These are phyloP conservation scores for Dimargaris xerosporica DNA, from an alignment of 192 early-diverging fungal species.

Conservation along the genomic window DNA sequence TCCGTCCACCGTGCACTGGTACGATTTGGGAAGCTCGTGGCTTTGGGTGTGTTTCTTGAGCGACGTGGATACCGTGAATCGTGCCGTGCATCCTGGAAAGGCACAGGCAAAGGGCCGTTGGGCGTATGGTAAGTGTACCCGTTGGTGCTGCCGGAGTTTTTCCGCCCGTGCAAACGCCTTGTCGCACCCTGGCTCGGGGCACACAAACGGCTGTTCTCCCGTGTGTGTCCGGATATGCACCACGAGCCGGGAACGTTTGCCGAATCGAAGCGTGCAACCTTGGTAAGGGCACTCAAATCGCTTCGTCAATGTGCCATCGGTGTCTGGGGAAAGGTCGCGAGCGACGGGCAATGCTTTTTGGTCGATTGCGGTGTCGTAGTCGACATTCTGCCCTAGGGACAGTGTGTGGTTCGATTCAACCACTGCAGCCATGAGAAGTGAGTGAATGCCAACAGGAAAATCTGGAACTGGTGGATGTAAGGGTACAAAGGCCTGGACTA, in stretches of 20 bases:
- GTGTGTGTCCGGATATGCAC: conserved; percentile 58
- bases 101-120: conserved; percentile 18
- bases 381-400: too few relatives aligned
- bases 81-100: conserved; percentile 14
- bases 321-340: too few relatives aligned
- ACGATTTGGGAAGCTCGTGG: conserved; percentile 21
- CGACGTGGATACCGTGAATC: conserved; percentile 31
- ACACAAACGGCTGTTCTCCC: conserved; percentile 56
- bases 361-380: too few relatives aligned
- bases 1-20: conserved; percentile 17
- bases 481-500: too few relatives aligned
- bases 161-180: conserved; percentile 49
- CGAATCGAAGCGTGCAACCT: conserved; percentile 19
- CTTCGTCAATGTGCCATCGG: too few relatives aligned
- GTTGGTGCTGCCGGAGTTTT: conserved; percentile 19
- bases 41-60: conserved; percentile 29
- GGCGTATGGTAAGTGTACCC: conserved; percentile 12
- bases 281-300: conserved; percentile 16
- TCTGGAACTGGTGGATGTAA: too few relatives aligned
- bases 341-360: too few relatives aligned
- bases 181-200: conserved; percentile 46
- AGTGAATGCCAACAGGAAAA: too few relatives aligned
- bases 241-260: conserved; percentile 19
- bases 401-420: too few relatives aligned
- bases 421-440: too few relatives aligned